Base-by-base conservation (phyloP, 2,329 filamentous ascomycete species). In the Phoma herbarum region DNA sequence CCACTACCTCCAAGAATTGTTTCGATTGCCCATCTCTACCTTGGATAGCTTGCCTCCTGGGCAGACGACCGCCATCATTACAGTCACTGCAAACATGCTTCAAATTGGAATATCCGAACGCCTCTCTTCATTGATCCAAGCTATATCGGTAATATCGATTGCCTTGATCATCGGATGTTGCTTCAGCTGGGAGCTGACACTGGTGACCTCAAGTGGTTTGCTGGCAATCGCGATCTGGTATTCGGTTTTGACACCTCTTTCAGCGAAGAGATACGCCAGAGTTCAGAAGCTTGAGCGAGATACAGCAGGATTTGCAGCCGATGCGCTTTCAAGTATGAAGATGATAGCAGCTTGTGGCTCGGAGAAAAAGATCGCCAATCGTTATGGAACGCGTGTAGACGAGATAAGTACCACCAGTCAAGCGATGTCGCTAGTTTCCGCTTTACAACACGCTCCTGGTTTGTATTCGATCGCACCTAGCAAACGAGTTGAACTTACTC, bases 81-180 rank as follows among this genome's bases (percentile, higher is more conserved):
- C 71, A 1, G 66, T 68, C 31, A 67, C 67, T 28, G 63, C 66
- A 8, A 74, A 71, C 33, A 56, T 60, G 10, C 48, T 74, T 18
- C 71, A 74, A 51, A 45, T 68, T 22, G 71, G 69, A 6, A 72
- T 74, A 22, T 74, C 70, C 2, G 68, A 73, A 43, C 61, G 70
- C 39, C 57, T 74, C 12, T 64, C 63, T 14, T 65, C 69, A 4
- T 51, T 73, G 14, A 60, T 74, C 6, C 70, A 74, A 50, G 60
- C 62, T n/a, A 47, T 65, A 11, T 57, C 69, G 18, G 63, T 74
- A 1, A 63, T 70, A 7, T 26, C 62, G 28, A 65, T 64, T 4
- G 64, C 67, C 2, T 52, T 71, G 10, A 57, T 71, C 18, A 66
- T 74, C 22, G 66, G 68, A 20, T 73, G 71, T 39, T 59, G 65